These are phyloP conservation scores for Cryomyces antarcticus DNA, from an alignment of 495 filamentous ascomycete genomes.

Conservation along the genomic window DNA sequence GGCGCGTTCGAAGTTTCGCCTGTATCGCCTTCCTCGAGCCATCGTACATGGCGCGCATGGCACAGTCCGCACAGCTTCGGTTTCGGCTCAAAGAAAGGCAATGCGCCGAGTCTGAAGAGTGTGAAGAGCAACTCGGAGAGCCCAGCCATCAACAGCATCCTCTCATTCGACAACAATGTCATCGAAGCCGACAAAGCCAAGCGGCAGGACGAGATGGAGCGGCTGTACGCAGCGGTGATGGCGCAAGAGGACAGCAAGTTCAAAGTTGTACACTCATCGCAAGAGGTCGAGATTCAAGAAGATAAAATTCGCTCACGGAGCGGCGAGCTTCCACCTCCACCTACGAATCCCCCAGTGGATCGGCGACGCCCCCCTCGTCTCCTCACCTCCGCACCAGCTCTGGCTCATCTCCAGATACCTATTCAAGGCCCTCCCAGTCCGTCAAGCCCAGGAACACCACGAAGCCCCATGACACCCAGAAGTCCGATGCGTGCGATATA, in stretches of 20 bases:
- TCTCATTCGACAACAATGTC: constrained; percentile 53
- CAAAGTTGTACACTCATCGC: constrained; percentile 9
- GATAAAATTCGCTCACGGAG: no score
- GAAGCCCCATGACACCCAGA: constrained; percentile 12
- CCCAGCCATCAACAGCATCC: constrained; percentile 24
- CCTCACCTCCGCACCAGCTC: constrained; percentile 4
- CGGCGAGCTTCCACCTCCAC: no score
- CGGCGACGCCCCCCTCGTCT: constrained; percentile 1
- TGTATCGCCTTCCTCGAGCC: constrained; percentile 16
- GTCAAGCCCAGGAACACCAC: constrained; percentile 2
- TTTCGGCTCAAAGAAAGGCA: no score
- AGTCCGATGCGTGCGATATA: constrained; percentile 10
- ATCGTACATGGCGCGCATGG: constrained; percentile 21
- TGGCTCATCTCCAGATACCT: constrained; percentile 3
- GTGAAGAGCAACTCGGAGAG: constrained; percentile 15
- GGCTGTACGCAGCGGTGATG: constrained; percentile 81
- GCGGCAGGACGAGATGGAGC: constrained; percentile 63
- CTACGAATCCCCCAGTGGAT: no score
- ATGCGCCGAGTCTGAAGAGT: constrained; percentile 11
- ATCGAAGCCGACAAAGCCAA: constrained; percentile 50
- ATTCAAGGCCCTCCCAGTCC: not conserved
- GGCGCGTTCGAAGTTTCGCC: constrained; percentile 8
- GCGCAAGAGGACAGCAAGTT: constrained; percentile 57
- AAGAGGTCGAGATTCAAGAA: not conserved
- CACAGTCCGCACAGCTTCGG: constrained; percentile 4